Evolutionary conservation across 495 filamentous ascomycete species (phyloP).

Genomic region (Annulohypoxylon moriforme): DNA sequence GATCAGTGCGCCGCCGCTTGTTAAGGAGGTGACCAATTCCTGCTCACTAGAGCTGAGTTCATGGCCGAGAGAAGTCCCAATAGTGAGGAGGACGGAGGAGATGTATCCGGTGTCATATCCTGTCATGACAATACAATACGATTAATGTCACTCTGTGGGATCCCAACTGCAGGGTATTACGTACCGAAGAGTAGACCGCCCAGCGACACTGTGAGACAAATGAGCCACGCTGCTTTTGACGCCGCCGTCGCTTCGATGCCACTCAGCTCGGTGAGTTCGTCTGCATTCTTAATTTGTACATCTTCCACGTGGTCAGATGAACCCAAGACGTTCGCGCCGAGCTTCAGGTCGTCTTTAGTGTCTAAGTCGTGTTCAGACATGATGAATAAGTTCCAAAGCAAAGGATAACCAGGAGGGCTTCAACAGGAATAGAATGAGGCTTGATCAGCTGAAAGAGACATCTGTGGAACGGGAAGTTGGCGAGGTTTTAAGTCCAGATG

Average conservation of each 20-base stretch:
- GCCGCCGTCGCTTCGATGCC: background rate
- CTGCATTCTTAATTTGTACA: background rate
- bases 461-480: background rate
- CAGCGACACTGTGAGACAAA: background rate
- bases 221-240: background rate
- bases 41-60: background rate
- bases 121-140: background rate
- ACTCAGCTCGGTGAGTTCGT: background rate
- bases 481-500: background rate
- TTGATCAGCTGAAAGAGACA: background rate
- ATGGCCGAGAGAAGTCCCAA: background rate
- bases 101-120: background rate
- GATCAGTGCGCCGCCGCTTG: background rate
- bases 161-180: background rate
- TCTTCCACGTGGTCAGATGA: background rate
- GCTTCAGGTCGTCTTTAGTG: background rate
- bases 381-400: background rate
- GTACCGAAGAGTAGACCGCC: background rate
- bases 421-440: background rate
- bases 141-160: background rate
- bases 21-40: background rate
- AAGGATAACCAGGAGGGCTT: background rate
- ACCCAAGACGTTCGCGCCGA: background rate
- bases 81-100: background rate
- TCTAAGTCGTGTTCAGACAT: background rate